Evolutionary conservation across 1,284 basidiomycete species (phyloP).

Genomic region (Rhodotorula glutinis): DNA sequence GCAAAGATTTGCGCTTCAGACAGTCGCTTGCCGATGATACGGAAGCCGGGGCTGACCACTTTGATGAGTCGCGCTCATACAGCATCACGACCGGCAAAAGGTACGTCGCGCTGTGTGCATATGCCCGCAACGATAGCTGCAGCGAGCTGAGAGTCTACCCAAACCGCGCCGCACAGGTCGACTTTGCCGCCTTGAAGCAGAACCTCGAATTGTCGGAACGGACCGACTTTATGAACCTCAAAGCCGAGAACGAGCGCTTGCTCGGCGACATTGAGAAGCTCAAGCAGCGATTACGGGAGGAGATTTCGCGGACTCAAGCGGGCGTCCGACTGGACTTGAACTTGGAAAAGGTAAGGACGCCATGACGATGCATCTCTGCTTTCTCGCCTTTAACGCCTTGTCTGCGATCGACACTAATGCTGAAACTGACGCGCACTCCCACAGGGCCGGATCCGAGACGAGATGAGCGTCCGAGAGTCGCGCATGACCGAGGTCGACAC

Average conservation of each 20-base stretch:
- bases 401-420: too few relatives aligned
- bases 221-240: slow-evolving; percentile 94
- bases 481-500: slow-evolving; percentile 99
- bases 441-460: slow-evolving; percentile 78
- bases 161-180: slow-evolving; percentile 62
- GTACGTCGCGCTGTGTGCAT: slow-evolving; percentile 51
- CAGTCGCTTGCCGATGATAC: too few relatives aligned
- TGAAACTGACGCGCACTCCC: too few relatives aligned
- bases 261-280: slow-evolving; percentile 90
- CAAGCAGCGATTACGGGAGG: slow-evolving; percentile 88
- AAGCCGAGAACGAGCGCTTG: slow-evolving; percentile 81
- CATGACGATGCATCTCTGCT: too few relatives aligned
- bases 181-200: slow-evolving; percentile 94
- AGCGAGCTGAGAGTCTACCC: too few relatives aligned
- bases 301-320: slow-evolving; percentile 86
- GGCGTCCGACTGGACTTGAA: slow-evolving; percentile 94
- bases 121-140: background rate
- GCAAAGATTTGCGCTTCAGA: background rate
- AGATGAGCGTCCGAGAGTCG: slow-evolving; percentile 84
- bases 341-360: slow-evolving; percentile 68
- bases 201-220: slow-evolving; percentile 95
- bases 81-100: slow-evolving; percentile 56
- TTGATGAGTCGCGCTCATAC: too few relatives aligned
- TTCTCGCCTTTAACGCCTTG: too few relatives aligned
- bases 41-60: too few relatives aligned